Conservation (phyloP, 805 yeast species). For the Diddensiella santjacobensis region DNA sequence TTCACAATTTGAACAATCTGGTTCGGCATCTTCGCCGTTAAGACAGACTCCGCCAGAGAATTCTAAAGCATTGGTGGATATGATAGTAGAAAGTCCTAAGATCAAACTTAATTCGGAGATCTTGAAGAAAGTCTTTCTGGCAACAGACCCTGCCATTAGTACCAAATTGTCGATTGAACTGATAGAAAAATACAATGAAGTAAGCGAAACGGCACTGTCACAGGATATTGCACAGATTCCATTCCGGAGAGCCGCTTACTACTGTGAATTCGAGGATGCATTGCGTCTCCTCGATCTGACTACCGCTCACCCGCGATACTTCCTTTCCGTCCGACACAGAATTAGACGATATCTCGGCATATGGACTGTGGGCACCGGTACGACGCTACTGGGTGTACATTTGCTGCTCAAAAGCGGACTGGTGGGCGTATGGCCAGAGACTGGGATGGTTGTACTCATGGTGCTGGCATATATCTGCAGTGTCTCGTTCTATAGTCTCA, state of each 20-base stretch:
- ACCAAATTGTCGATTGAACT: conserved; percentile 20
- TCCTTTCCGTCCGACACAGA: conserved; percentile 34
- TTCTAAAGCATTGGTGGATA: conserved; percentile 22
- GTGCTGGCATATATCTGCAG: conserved; percentile 47
- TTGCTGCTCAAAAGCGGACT: conserved; percentile 41
- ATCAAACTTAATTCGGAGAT: conserved; percentile 19
- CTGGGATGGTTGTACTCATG: conserved; percentile 42
- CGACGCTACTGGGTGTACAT: conserved; percentile 46
- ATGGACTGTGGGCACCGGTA: conserved; percentile 32
- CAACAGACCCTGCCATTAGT: conserved; percentile 25
- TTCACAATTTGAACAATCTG: conserved; percentile 18
- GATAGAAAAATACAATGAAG: conserved; percentile 21
- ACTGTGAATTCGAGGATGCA: conserved; percentile 56
- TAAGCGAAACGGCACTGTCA: conserved; percentile 17
- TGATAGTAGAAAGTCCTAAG: conserved; percentile 18
- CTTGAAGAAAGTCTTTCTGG: conserved; percentile 23
- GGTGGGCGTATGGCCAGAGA: conserved; percentile 36
- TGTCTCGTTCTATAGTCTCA: conserved; percentile 44
- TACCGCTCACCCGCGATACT: conserved; percentile 49
- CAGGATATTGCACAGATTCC: conserved; percentile 51
- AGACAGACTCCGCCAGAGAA: conserved; percentile 22
- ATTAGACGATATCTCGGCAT: conserved; percentile 36
- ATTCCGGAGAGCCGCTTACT: conserved; percentile 53
- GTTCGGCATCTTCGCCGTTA: conserved; percentile 21
- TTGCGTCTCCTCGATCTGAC: conserved; percentile 57